Evolutionary conservation across 1,284 basidiomycete species (phyloP), one percentile per base, ranked within the genome.

Genomic region (Trichosporon sp.): DNA sequence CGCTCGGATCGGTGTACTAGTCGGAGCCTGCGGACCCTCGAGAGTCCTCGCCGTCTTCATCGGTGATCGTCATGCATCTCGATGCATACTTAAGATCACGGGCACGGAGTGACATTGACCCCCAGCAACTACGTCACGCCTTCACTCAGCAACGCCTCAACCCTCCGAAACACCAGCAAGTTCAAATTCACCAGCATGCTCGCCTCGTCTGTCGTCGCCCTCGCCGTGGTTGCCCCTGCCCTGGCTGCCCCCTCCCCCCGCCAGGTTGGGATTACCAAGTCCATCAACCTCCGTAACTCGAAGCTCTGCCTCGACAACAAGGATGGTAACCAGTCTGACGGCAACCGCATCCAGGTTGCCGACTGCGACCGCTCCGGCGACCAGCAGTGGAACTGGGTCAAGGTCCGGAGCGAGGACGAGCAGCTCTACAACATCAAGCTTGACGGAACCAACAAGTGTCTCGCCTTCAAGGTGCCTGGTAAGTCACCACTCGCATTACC

Each of bases 271-370:
- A n/a, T 46, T 14, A 46, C 43, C 43, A 46, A 46, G 43, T 46
- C 56, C 3, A 59, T 59, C 56, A 14, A 59, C 12, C 56, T 26
- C 10, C 56, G 31, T 4, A 11, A 46, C 43, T 46, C 43, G 2
- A 46, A 46, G 43, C 43, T 46, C 63, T 59, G 56, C 56, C 56
- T 59, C 26, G 56, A 59, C 56, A 26, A 31, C 56, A 59, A 26
- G 14, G 56, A 59, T 26, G 56, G 56, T 7, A 32, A 31, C 26
- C 56, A 59, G 11, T 16, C 56, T 8, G 26, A 26, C 21, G 56
- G 56, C 26, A 59, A 26, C 26, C 26, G 56, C 5, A 26, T 59
- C 11, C 56, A 59, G 56, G 14, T 59, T 26, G 21, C 26, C 4
- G 26, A 59, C 26, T 59, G 56, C 56, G 21, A 59, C 11, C 11